These are phyloP conservation scores for Phytophthora chlamydospora DNA, from an alignment of 352 stramenopile genomes.

Conservation along the genomic window DNA sequence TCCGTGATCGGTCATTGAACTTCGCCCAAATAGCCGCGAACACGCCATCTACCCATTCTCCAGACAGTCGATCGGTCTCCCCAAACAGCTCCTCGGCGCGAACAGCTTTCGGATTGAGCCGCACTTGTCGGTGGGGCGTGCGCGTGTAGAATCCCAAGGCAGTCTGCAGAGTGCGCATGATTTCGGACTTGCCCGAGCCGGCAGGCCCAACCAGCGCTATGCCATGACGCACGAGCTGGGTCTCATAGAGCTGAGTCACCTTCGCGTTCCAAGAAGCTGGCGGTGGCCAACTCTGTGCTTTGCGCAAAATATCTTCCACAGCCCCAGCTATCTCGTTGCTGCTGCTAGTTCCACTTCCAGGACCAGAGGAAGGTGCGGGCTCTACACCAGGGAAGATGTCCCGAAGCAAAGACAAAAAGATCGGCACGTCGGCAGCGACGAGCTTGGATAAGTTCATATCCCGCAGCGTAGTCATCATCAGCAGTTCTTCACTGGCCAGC, in stretches of 20 bases:
- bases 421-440: conserved; percentile 90
- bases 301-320: conserved; percentile 76
- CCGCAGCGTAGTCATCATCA: conserved; percentile 95
- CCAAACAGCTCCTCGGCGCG: conserved; percentile 84
- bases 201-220: conserved; percentile 91
- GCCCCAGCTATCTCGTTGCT: conserved; percentile 80
- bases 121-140: conserved; percentile 75
- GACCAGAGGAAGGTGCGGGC: conserved; percentile 34
- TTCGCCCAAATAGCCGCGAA: conserved; percentile 90
- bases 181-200: conserved; percentile 80
- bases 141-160: conserved; percentile 63
- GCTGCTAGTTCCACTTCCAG: conserved; percentile 18
- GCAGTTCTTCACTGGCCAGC: conserved; percentile 91
- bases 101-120: conserved; percentile 87
- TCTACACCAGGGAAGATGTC: conserved; percentile 88
- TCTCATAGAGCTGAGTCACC: conserved; percentile 93
- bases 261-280: conserved; percentile 84
- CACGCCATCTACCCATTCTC: conserved; percentile 75
- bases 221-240: conserved; percentile 92
- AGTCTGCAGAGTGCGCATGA: conserved; percentile 71
- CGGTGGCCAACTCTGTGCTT: conserved; percentile 40
- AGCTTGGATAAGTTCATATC: conserved; percentile 96
- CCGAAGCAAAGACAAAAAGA: conserved; percentile 90
- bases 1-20: conserved; percentile 83
- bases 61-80: conserved; percentile 77